phyloP scores from a whole-genome alignment of 176 grass and related monocot species.

The Canna indica region DNA sequence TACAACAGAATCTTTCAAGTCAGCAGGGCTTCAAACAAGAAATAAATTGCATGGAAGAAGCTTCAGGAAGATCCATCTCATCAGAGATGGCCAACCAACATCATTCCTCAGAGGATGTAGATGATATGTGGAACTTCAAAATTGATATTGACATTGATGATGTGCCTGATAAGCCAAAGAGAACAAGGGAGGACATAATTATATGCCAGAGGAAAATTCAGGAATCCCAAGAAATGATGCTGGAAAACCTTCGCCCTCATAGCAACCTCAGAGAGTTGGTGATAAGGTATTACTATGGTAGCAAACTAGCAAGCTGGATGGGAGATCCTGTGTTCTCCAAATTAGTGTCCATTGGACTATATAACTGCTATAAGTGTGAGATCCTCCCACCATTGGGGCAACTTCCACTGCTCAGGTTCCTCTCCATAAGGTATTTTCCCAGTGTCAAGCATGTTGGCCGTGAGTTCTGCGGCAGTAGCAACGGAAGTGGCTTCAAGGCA shows the following conservation, averaged over 20 bases:
- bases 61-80: not conserved
- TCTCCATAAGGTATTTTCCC: not conserved
- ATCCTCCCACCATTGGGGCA: conserved; percentile 1
- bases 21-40: no score
- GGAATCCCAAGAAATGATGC: not conserved
- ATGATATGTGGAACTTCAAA: not conserved
- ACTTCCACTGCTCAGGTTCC: conserved; percentile 3
- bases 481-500: not conserved
- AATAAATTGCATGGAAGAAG: no score
- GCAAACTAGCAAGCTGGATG: conserved; percentile 11
- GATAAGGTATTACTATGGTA: not conserved
- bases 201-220: not conserved
- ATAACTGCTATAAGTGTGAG: not conserved
- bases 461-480: conserved; percentile 4
- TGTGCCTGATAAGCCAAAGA: not conserved
- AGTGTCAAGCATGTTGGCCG: not conserved
- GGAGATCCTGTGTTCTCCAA: not conserved
- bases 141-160: not conserved
- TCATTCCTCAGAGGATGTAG: not conserved
- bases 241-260: conserved; percentile 6
- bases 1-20: no score
- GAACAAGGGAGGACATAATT: conserved; percentile 2
- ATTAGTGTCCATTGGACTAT: not conserved
- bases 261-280: conserved; percentile 1
- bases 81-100: not conserved